A percentile compares a stretch with the other conserved stretches of the same genome.
phyloP scores from a whole-genome alignment of 495 filamentous ascomycete species.

The Penicillium parvum region DNA sequence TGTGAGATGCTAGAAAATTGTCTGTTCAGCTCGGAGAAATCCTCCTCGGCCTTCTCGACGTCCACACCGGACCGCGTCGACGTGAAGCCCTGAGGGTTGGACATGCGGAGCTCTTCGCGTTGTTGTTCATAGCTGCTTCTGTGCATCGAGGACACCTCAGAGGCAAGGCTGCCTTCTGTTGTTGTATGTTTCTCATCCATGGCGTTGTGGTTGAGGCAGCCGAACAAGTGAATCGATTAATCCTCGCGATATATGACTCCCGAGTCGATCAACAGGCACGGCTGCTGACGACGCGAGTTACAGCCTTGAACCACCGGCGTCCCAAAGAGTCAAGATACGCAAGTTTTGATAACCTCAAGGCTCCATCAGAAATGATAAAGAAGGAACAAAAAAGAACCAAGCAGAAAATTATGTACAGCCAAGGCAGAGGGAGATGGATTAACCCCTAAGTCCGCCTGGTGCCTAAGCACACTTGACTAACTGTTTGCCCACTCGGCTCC shows the following conservation, averaged over 20 bases:
- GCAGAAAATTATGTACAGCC: neutral
- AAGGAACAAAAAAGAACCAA: neutral
- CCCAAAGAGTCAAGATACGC: neutral
- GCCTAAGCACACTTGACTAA: neutral
- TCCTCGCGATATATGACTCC: neutral
- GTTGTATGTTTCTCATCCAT: conserved; percentile 20
- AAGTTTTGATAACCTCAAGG: neutral
- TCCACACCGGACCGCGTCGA: conserved; percentile 52
- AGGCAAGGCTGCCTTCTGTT: conserved; percentile 15
- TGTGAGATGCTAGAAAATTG: conserved; percentile 67
- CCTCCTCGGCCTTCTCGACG: conserved; percentile 66
- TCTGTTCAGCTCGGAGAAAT: conserved; percentile 70
- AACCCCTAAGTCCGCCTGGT: neutral
- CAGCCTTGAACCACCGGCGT: neutral
- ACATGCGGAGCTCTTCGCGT: conserved; percentile 27
- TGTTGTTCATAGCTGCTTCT: conserved; percentile 27
- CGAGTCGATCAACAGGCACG: neutral
- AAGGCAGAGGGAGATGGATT: no score
- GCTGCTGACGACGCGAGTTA: neutral
- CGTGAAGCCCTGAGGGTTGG: conserved; percentile 45
- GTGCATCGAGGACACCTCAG: conserved; percentile 23
- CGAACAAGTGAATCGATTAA: neutral
- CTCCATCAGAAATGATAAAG: neutral
- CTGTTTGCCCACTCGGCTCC: neutral
- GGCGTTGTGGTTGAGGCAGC: neutral